Percentiles rank a stretch among this genome's conserved stretches.
Conservation (phyloP, 495 filamentous ascomycete genomes). For the Penicillium odoratum region DNA sequence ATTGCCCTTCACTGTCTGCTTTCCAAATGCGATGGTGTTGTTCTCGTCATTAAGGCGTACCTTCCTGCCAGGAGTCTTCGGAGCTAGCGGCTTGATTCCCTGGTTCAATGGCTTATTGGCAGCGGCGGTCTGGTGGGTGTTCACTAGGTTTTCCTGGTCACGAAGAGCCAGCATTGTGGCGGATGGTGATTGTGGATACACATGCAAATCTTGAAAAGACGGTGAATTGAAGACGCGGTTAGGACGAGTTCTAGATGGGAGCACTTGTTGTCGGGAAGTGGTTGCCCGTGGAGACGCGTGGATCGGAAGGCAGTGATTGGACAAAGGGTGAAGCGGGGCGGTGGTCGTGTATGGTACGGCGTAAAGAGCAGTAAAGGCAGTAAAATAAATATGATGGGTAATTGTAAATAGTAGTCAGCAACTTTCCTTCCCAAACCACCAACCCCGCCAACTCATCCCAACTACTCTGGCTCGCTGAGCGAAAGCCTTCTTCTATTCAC, state of each 20-base stretch:
- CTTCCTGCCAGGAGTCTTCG: slow-evolving; percentile 86
- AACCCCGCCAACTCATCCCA: slow-evolving; percentile 20
- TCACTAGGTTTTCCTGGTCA: slow-evolving; percentile 88
- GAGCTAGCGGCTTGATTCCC: slow-evolving; percentile 56
- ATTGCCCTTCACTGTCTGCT: slow-evolving; percentile 63
- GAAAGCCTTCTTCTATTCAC: slow-evolving; percentile 38
- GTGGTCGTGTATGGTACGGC: slow-evolving; percentile 17
- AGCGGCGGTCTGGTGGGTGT: slow-evolving; percentile 72
- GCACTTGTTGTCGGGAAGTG: slow-evolving; percentile 27
- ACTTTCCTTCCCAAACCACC: slow-evolving; percentile 20
- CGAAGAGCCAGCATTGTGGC: slow-evolving; percentile 72
- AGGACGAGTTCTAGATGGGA: slow-evolving; percentile 6
- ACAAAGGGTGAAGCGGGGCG: slow-evolving; percentile 18
- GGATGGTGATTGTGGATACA: slow-evolving; percentile 21
- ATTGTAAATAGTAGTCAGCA: slow-evolving; percentile 17
- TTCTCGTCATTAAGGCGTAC: slow-evolving; percentile 88
- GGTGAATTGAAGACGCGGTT: slow-evolving; percentile 9
- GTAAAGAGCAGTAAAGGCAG: slow-evolving; percentile 15
- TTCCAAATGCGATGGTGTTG: slow-evolving; percentile 57
- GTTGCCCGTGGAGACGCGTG: slow-evolving; percentile 52
- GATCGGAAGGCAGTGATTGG: slow-evolving; percentile 30
- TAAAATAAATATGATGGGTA: slow-evolving; percentile 6
- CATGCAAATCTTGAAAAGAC: slow-evolving; percentile 22
- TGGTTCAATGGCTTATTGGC: slow-evolving; percentile 78
- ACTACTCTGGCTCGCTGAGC: slow-evolving; percentile 44